Conservation (phyloP, 768 basidiomycete species). For the Hypholoma sublateritium region DNA sequence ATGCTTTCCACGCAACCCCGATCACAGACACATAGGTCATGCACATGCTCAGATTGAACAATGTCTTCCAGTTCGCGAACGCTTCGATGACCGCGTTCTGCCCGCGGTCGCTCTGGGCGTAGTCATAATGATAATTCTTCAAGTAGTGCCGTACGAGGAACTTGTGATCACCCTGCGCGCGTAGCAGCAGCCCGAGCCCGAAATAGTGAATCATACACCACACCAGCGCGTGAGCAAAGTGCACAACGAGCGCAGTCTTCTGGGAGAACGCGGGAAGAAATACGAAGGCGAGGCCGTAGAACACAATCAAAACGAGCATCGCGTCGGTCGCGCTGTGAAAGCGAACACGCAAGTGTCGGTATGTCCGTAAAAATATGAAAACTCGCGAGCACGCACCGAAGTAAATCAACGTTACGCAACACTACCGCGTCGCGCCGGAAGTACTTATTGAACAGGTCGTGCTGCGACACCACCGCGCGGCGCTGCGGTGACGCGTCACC, state of each 20-base stretch:
- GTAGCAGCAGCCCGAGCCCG: slow-evolving; percentile 81
- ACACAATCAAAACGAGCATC: slow-evolving; percentile 72
- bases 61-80: slow-evolving; percentile 91
- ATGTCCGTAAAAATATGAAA: background rate
- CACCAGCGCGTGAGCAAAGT: slow-evolving; percentile 78
- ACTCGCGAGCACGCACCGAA: slow-evolving; percentile 56
- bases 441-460: slow-evolving; percentile 88
- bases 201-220: slow-evolving; percentile 91
- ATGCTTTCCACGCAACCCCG: slow-evolving; percentile 88
- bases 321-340: slow-evolving; percentile 75
- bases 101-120: slow-evolving; percentile 56
- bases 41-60: slow-evolving; percentile 90
- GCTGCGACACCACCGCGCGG: slow-evolving; percentile 59
- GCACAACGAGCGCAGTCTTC: slow-evolving; percentile 52
- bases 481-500: slow-evolving; percentile 11
- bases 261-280: slow-evolving; percentile 59
- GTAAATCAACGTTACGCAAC: slow-evolving; percentile 77
- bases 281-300: slow-evolving; percentile 60
- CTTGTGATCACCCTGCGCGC: slow-evolving; percentile 82
- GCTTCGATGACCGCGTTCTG: slow-evolving; percentile 88
- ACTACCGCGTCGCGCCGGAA: slow-evolving; percentile 87
- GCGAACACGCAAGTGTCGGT: background rate
- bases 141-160: slow-evolving; percentile 92
- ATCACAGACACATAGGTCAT: slow-evolving; percentile 94
- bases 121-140: slow-evolving; percentile 87